These are phyloP conservation scores for Elaeis guineensis DNA, from an alignment of 176 grass and related monocot genomes.

Conservation along the genomic window DNA sequence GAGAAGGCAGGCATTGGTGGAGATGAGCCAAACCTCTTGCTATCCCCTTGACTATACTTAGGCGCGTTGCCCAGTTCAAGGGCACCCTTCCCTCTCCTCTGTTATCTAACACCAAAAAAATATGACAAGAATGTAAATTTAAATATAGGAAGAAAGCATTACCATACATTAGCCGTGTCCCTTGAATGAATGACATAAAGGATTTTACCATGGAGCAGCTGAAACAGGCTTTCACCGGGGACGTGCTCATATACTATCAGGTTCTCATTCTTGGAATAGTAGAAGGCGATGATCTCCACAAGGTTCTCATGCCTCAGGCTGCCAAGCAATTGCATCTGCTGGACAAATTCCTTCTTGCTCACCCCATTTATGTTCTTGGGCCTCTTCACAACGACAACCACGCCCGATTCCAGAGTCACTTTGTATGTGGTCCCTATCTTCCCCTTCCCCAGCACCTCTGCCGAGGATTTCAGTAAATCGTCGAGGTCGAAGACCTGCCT, in stretches of 20 bases:
- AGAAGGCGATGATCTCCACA: conserved; percentile 52
- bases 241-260: conserved; percentile 66
- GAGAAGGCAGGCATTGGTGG: conserved; percentile 47
- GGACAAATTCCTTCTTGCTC: conserved; percentile 51
- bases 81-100: conserved; percentile 67
- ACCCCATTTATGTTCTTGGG: conserved; percentile 58
- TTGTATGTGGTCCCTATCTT: conserved; percentile 71
- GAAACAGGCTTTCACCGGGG: conserved; percentile 58
- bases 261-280: conserved; percentile 88
- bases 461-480: conserved; percentile 60
- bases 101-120: conserved; percentile 35
- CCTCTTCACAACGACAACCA: conserved; percentile 64
- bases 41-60: conserved; percentile 59
- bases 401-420: conserved; percentile 33
- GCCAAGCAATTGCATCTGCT: conserved; percentile 74
- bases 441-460: conserved; percentile 70
- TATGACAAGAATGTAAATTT: too few species aligned
- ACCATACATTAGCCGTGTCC: background rate
- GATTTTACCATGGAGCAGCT: conserved; percentile 67
- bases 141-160: background rate
- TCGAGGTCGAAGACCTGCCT: conserved; percentile 48
- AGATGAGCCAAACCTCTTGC: conserved; percentile 64
- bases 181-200: too few species aligned
- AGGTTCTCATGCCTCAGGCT: conserved; percentile 81
- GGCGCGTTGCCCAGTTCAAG: conserved; percentile 57